Evolutionary conservation across 164 flowering plant species (phyloP), one percentile per base, ranked within the genome.

Genomic region (Vitis rotundifolia): DNA sequence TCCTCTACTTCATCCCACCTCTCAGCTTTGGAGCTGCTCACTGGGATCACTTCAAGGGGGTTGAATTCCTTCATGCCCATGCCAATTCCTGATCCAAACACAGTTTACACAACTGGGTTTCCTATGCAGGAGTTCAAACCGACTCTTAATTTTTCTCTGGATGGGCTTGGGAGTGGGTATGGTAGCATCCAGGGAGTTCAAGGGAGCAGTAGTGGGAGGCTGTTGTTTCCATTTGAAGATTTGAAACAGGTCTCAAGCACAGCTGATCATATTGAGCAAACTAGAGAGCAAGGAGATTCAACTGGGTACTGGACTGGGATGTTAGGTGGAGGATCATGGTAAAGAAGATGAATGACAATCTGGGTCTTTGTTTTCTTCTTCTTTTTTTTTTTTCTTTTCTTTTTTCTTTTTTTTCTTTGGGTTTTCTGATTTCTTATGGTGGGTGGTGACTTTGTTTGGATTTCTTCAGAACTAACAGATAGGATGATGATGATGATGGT

Each of bases 301-400:
- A 68, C 83, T 71, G 95, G 97, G 65, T 93, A 85, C 72, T 93
- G 98, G 97, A 87, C 78, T 88, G 95, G 97, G 59, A 87, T 90
- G 86, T 68, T 90, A 63, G 93, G 93, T 60, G 92, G 90, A 73
- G 95, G 97, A 67, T 83, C 96, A 74, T 90, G 92, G 92, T 93
- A 81, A 83, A 68, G 18, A 56, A 49, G 13, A 68, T 19, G 52
- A 47, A 31, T 58, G 48, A 62, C 29, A 28, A 47, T 76, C 3
- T 68, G 29, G 59, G 37, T 9, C 49, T 67, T 64, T 58, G 59
- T 52, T 59, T 13, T 61, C 22, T 66, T 66, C 18, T 67, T 65
- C 61, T 19, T 29, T 61, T 26, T 22, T 64, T 70, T 68, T 60
- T 64, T 15, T 64, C 31, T 67, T 70, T 66, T 48, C 22, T 19